Base-by-base conservation (phyloP, 805 yeast genomes). In the Cyberlindnera euphorbiae region DNA sequence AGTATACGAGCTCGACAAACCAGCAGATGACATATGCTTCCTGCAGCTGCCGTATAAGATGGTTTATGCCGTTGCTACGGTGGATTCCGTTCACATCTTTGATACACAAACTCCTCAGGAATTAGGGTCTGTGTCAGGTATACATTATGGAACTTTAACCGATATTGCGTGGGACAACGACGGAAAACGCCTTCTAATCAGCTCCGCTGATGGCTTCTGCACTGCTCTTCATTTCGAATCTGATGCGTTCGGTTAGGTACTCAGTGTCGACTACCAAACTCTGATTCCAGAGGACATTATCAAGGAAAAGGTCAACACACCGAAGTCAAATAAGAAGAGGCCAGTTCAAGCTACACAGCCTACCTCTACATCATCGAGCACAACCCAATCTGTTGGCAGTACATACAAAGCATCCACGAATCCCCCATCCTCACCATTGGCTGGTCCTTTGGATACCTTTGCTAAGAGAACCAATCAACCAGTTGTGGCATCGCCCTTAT, bases 151-250 rank as follows among this genome's bases (percentile, higher is more conserved):
- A 3, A 77, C 93, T 1, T 70, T 93, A 23, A 89, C 98, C 0
- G 98, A 93, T 56, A 53, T 90, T 32, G 62, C 81, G 8, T 93
- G 98, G 98, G 71, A 84, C 16, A 59, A 63, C 5, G 88, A 85
- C 57, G 98, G 97, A 0, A 59, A 60, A 12, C 62, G 73, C 11
- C 59, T 93, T 13, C 65, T 90, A 48, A 67, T 84, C 17, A 78
- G 95, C 6, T 84, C 96, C 0, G 83, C 95, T 0, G 98, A 93
- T 58, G 97, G 97, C 14, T 90, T 88, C 56, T 82, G 96, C 46
- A 82, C 96, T 1, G 71, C 71, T 30, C 58, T 89, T 1, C 58
- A 64, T 6, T 73, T 87, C 32, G 71, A 71, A 5, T 58, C 61
- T 2, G 69, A 61, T 3, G 66, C 75, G 10, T 65, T 86, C 23